Evolutionary conservation across 352 stramenopile species (phyloP), one percentile per base, ranked within the genome.

Genomic region (Pilasporangium apinafurcum): DNA sequence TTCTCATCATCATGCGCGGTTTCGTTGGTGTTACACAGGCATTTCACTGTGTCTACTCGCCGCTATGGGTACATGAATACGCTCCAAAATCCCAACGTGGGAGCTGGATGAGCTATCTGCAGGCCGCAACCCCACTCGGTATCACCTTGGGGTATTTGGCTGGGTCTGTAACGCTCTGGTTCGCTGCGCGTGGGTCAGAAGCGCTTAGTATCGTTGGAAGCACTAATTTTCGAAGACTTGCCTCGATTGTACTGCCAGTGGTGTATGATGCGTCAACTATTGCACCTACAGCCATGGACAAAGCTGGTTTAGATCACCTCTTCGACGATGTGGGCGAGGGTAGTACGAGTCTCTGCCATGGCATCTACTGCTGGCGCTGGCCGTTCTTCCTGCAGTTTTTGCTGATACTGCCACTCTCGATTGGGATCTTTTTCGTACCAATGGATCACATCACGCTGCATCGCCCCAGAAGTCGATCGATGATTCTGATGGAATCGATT

Each of bases 41-140:
- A 16, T 89, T 92, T 35, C 74, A 85, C 51, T 90, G 76, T 45
- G 81, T 94, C 27, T 94, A 90, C 56, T 76, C 81, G 37, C 83
- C 83, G 37, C 56, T 94, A 1, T 94, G 83, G 83, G 81, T 92
- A 33, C 78, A 94, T 58, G 83, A 92, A 47, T 92, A 90, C 61
- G 80, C 83, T 14, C 80, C 83, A 6, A 70, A 60, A 27, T 62
- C 60, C 13, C 76, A 89, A 39, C 66, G 65, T 25, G 79, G 65
- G 26, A 69, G 53, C 17, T 94, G 83, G 83, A 92, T 94, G 80
- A 92, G 83, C 50, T 92, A 80, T 48, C 48, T 94, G 9, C 83
- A 94, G 58, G 80, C 65, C 10, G 62, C 80, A 9, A 76, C 80
- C 6, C 74, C 80, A 9, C 59, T 89, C 12, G 77, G 77, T n/a